Percentiles rank a stretch among this genome's conserved stretches.
phyloP scores from a whole-genome alignment of 345 rosid genomes.

The Melaleuca quinquenervia region DNA sequence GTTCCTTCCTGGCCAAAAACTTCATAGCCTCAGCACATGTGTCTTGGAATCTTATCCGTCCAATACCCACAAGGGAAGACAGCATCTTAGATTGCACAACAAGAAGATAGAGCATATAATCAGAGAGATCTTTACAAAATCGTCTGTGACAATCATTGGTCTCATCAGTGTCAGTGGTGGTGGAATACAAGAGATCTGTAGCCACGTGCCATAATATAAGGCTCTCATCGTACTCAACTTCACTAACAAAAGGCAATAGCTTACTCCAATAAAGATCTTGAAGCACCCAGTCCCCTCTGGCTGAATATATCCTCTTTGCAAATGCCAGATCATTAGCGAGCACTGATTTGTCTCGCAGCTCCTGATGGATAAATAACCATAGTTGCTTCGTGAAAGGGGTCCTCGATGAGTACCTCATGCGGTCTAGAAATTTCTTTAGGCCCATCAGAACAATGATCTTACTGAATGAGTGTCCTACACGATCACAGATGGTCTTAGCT shows the following conservation, averaged over 20 bases:
- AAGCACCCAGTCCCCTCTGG: slow-evolving; percentile 52
- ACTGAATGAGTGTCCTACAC: not conserved
- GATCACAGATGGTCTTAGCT: not conserved
- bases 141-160: not conserved
- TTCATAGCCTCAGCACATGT: slow-evolving; percentile 8
- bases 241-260: slow-evolving; percentile 18
- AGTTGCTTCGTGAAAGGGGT: slow-evolving; percentile 29
- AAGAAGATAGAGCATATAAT: slow-evolving; percentile 4
- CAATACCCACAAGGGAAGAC: slow-evolving; percentile 1
- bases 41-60: not conserved
- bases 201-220: slow-evolving; percentile 48
- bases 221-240: slow-evolving; percentile 37
- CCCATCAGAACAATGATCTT: not conserved
- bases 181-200: slow-evolving; percentile 25
- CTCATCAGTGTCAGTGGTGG: not conserved
- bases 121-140: not conserved
- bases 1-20: not conserved
- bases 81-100: not conserved
- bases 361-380: slow-evolving; percentile 37
- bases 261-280: not conserved
- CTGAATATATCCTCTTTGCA: slow-evolving; percentile 32
- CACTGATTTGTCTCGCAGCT: slow-evolving; percentile 26
- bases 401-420: slow-evolving; percentile 14
- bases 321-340: slow-evolving; percentile 25
- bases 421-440: slow-evolving; percentile 22